Conservation (phyloP, 202 grass and related monocot genomes). For the Hordeum pubiflorum region DNA sequence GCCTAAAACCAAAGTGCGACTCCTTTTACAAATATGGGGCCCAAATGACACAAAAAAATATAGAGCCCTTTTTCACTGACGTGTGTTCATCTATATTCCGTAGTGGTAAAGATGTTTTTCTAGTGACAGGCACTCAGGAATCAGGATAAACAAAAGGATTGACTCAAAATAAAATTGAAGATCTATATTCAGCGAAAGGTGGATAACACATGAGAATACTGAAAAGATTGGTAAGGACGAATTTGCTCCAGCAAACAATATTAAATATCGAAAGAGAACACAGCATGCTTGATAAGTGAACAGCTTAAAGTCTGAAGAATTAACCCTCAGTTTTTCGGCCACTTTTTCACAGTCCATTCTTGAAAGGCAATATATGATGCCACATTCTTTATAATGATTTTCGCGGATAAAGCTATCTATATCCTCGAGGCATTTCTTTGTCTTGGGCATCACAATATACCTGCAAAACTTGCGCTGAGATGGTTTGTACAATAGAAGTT, state of each 20-base stretch:
- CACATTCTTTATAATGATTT: slow-evolving; percentile 73
- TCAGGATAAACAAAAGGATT: background rate
- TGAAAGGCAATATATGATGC: slow-evolving; percentile 95
- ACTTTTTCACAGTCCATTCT: slow-evolving; percentile 99
- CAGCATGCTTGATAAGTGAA: background rate
- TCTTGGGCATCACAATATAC: slow-evolving; percentile 66
- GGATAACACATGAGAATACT: background rate
- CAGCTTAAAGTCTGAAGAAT: slow-evolving; percentile 15
- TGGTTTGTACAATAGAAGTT: slow-evolving; percentile 9
- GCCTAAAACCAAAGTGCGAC: background rate
- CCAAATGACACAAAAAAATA: background rate
- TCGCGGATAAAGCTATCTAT: slow-evolving; percentile 66
- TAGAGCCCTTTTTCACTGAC: background rate
- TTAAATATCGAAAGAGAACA: background rate
- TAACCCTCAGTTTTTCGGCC: slow-evolving; percentile 66
- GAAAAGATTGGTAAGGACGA: background rate
- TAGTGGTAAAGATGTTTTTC: background rate
- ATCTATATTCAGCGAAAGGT: background rate
- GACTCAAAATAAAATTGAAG: slow-evolving; percentile 5
- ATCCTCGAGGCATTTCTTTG: slow-evolving; percentile 85
- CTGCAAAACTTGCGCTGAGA: slow-evolving; percentile 47
- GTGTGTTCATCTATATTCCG: background rate
- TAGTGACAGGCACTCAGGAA: background rate
- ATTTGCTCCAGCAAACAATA: background rate
- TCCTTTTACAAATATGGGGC: background rate